Percentiles rank a stretch among this genome's conserved stretches.
Conservation (phyloP, 768 basidiomycete species). For the Cytidiella melzeri region DNA sequence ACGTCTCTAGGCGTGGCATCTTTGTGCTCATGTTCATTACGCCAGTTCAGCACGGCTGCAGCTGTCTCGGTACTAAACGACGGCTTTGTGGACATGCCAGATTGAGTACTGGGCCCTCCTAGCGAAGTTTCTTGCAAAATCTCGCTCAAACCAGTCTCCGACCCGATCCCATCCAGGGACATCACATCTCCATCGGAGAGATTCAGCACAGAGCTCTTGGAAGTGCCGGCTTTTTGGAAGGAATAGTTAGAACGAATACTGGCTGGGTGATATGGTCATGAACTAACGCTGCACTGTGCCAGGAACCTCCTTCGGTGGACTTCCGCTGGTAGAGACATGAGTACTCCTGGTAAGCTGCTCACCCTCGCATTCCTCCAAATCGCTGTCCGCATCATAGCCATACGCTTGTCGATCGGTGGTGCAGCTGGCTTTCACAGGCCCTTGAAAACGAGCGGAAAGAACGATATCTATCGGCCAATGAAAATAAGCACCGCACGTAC, state of each 20-base stretch:
- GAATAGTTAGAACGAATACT: no score
- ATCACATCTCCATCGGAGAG: conserved; percentile 6
- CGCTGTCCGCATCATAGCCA: conserved; percentile 11
- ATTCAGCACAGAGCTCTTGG: conserved; percentile 2
- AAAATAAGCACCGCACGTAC: no score
- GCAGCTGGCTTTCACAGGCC: neutral
- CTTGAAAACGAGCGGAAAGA: neutral
- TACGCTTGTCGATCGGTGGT: neutral
- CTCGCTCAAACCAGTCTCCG: conserved; percentile 3
- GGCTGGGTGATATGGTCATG: no score
- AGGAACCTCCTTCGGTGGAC: neutral
- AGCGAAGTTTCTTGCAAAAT: neutral
- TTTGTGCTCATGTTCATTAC: conserved; percentile 1
- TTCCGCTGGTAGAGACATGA: neutral
- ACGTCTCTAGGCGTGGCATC: conserved; percentile 1
- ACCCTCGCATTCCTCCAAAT: conserved; percentile 8
- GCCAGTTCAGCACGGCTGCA: conserved; percentile 4
- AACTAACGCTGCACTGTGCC: no score
- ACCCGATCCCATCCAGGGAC: conserved; percentile 7
- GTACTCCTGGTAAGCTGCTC: neutral
- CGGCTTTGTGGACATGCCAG: neutral
- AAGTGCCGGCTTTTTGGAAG: neutral
- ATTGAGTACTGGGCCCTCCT: neutral
- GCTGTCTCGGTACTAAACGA: conserved; percentile 4
- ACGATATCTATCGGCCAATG: neutral